phyloP scores from a whole-genome alignment of 2,329 filamentous ascomycete genomes.

The Venturia asperata region DNA sequence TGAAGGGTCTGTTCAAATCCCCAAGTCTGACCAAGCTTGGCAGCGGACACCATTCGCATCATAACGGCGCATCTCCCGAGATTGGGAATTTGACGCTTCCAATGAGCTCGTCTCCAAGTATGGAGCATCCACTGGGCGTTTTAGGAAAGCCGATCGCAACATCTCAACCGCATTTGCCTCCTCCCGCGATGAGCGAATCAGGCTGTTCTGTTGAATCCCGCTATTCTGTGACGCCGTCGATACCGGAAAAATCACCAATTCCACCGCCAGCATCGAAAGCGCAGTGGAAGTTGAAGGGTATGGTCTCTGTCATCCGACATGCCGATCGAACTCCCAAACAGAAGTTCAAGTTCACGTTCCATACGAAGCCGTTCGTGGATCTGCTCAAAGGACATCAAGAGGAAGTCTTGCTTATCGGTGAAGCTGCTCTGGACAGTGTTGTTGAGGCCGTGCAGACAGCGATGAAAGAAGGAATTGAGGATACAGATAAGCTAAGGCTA shows the following conservation, averaged over 20 bases:
- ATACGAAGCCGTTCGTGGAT: conserved; percentile 92
- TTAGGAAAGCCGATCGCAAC: conserved; percentile 20
- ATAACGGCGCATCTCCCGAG: conserved; percentile 41
- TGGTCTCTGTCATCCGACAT: conserved; percentile 93
- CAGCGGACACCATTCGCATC: conserved; percentile 37
- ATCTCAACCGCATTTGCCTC: conserved; percentile 28
- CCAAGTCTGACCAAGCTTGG: conserved; percentile 55
- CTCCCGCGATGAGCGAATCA: conserved; percentile 11
- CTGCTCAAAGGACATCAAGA: conserved; percentile 92
- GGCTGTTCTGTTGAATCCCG: conserved; percentile 19
- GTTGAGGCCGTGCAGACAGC: conserved; percentile 80
- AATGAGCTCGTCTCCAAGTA: conserved; percentile 37
- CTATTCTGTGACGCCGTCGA: conserved; percentile 19
- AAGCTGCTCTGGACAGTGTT: conserved; percentile 81
- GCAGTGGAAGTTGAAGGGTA: conserved; percentile 96
- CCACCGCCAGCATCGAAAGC: conserved; percentile 63
- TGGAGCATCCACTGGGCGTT: conserved; percentile 30
- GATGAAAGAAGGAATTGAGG: conserved; percentile 71
- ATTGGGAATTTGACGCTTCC: conserved; percentile 35
- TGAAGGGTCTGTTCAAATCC: conserved; percentile 57
- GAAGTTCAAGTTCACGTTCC: conserved; percentile 99
- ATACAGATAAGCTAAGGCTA: conserved; percentile 74
- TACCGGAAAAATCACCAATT: conserved; percentile 24
- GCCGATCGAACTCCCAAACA: conserved; percentile 97
- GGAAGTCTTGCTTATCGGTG: conserved; percentile 88